phyloP scores from a whole-genome alignment of 176 grass and related monocot species.

The Aegilops longissima region DNA sequence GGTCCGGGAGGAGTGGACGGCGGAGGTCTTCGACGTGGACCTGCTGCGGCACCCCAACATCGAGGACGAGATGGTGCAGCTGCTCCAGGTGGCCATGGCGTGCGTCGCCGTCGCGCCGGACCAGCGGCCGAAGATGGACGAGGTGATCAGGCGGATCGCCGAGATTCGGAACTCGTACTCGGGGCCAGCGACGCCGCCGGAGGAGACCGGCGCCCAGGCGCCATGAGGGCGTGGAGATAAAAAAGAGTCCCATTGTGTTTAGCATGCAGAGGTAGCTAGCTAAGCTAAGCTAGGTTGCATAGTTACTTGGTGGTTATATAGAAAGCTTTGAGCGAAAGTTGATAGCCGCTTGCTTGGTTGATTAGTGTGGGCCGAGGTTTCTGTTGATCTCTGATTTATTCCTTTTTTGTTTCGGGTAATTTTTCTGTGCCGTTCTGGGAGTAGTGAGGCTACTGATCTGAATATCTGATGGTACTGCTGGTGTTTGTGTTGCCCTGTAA shows the following conservation, averaged over 20 bases:
- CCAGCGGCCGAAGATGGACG: constrained; percentile 83
- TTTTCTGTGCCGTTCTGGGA: constrained; percentile 9
- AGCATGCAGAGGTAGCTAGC: constrained; percentile 38
- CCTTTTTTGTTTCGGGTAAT: not conserved
- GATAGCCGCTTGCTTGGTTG: constrained; percentile 33
- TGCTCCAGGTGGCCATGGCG: constrained; percentile 94
- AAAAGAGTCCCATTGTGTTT: not conserved
- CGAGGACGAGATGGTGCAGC: constrained; percentile 93
- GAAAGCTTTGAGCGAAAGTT: constrained; percentile 49
- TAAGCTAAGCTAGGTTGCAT: constrained; percentile 31
- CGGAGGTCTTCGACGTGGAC: constrained; percentile 87
- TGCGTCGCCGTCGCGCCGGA: constrained; percentile 56
- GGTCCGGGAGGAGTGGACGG: constrained; percentile 94
- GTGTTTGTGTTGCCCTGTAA: constrained; percentile 25
- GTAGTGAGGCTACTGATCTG: not conserved
- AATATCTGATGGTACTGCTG: not conserved
- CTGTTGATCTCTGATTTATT: not conserved
- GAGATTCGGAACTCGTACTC: constrained; percentile 63
- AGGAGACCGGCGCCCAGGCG: constrained; percentile 38
- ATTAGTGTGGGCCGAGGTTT: not conserved
- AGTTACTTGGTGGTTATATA: constrained; percentile 51
- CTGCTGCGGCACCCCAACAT: constrained; percentile 69
- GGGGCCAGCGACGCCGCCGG: constrained; percentile 47
- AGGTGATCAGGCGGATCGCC: constrained; percentile 69
- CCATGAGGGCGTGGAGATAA: constrained; percentile 8